phyloP scores from a whole-genome alignment of 805 yeast genomes.

The Komagataella populi region DNA sequence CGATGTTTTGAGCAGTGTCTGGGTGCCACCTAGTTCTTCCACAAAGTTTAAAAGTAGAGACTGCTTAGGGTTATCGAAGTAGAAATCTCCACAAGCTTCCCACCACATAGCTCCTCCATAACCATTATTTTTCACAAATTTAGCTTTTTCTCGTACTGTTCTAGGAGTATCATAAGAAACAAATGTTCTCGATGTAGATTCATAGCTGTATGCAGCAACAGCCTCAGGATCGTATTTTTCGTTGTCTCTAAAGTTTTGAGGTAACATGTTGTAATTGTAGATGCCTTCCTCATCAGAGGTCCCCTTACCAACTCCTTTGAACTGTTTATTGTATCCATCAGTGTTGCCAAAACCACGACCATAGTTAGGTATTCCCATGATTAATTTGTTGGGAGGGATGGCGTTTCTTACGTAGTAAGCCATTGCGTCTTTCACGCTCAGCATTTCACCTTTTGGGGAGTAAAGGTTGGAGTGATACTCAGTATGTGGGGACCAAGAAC shows the following conservation, averaged over 20 bases:
- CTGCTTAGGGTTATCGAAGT: constrained; percentile 12
- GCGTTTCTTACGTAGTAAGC: constrained; percentile 25
- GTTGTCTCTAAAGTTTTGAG: constrained; percentile 20
- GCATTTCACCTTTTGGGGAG: constrained; percentile 9
- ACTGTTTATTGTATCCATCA: constrained; percentile 25
- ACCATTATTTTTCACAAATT: constrained; percentile 29
- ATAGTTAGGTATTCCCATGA: constrained; percentile 81
- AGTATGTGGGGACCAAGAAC: constrained; percentile 53
- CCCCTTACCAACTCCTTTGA: constrained; percentile 17
- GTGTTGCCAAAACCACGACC: constrained; percentile 33
- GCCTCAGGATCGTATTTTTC: constrained; percentile 39
- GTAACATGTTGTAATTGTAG: constrained; percentile 44
- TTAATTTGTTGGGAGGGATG: constrained; percentile 34
- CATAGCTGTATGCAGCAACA: constrained; percentile 43
- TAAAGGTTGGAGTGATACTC: constrained; percentile 65
- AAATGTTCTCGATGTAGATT: constrained; percentile 20
- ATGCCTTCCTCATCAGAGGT: constrained; percentile 34
- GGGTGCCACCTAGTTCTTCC: background rate
- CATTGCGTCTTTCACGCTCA: constrained; percentile 33
- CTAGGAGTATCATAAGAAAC: constrained; percentile 55
- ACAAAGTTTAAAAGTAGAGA: constrained; percentile 31
- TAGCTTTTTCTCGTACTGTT: constrained; percentile 43
- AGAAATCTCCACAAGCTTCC: constrained; percentile 76
- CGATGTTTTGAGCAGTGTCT: background rate
- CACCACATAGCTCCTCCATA: constrained; percentile 91